Evolutionary conservation across 176 grass and related monocot genomes (phyloP).

Genomic region (Cymbopogon citratus): DNA sequence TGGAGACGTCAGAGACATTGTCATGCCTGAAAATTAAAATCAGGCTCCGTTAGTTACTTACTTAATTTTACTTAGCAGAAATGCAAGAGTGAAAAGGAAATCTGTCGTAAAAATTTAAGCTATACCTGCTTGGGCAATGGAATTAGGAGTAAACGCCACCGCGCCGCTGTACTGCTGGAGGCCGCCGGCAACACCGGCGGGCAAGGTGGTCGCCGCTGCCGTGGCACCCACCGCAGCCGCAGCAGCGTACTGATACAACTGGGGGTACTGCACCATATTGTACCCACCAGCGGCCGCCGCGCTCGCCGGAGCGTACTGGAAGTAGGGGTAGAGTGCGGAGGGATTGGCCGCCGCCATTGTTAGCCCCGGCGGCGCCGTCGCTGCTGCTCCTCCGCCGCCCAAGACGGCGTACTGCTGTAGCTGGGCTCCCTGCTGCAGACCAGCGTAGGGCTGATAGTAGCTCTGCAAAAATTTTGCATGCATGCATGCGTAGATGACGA

Average conservation of each 20-base stretch:
- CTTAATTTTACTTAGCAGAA: neutral
- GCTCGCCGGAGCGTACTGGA: neutral
- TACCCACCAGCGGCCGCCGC: neutral
- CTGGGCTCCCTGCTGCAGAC: conserved; percentile 13
- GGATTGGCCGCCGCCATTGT: neutral
- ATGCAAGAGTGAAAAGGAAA: neutral
- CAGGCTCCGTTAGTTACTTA: neutral
- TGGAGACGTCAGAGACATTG: conserved; percentile 27
- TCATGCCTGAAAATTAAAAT: conserved; percentile 19
- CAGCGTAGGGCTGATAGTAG: conserved; percentile 26
- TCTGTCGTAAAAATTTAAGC: neutral
- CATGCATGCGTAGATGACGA: too few species aligned
- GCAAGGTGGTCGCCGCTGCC: neutral
- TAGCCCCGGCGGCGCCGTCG: neutral
- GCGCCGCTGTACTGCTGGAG: conserved; percentile 26
- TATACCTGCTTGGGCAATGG: conserved; percentile 28
- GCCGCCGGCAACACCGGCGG: neutral
- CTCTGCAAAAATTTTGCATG: neutral
- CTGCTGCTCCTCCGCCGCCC: neutral
- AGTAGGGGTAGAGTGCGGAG: conserved; percentile 25
- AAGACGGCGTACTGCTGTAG: conserved; percentile 30
- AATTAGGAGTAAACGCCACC: neutral
- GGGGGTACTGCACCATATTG: conserved; percentile 31
- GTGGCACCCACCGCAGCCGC: neutral
- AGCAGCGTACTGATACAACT: conserved; percentile 29